Evolutionary conservation across 176 grass and related monocot genomes (phyloP), one percentile per base, ranked within the genome.

Genomic region (Oryza glaberrima): DNA sequence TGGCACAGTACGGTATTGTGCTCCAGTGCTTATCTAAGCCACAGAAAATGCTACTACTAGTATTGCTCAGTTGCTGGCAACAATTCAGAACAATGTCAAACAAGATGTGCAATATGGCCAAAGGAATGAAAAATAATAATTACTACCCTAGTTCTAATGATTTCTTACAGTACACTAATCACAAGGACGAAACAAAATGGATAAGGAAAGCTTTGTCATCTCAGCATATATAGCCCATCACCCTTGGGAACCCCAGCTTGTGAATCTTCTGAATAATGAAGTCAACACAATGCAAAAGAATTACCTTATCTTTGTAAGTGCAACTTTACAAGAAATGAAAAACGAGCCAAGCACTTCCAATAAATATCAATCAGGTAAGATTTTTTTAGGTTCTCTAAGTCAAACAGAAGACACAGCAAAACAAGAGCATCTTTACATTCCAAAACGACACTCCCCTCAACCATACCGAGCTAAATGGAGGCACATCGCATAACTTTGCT

Each of bases 1-100:
- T 83, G 81, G 6, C 69, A 83, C 14, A 9, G 65, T 63, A 65
- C 44, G 70, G 56, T 67, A 15, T 45, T 75, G 72, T 38, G 43
- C 60, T 67, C 61, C 82, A 68, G 8, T 67, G 60, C 43, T 52
- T 7, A 58, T 58, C 5, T 58, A 22, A 38, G 40, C 11, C 70
- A 75, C 58, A 83, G 25, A 32, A 20, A 65, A 63, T 66, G 58
- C 43, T 44, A 44, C 43, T 44, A 44, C 3, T 68, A 3, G 7
- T 68, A 30, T 20, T 52, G 43, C 56, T 60, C 56, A 60, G 43
- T 19, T 52, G 26, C 28, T 45, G 54, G 67, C 19, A 45, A 5
- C 61, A 19, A 36, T 66, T 40, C 72, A 84, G 12, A 32, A 10
- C 17, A 84, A 49, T 15, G 28, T 20, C 28, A 76, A 36, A 47